Evolutionary conservation across 169 alveolate genomes (phyloP), one percentile per base, ranked within the genome.

Genomic region (Cryptosporidium bovis): DNA sequence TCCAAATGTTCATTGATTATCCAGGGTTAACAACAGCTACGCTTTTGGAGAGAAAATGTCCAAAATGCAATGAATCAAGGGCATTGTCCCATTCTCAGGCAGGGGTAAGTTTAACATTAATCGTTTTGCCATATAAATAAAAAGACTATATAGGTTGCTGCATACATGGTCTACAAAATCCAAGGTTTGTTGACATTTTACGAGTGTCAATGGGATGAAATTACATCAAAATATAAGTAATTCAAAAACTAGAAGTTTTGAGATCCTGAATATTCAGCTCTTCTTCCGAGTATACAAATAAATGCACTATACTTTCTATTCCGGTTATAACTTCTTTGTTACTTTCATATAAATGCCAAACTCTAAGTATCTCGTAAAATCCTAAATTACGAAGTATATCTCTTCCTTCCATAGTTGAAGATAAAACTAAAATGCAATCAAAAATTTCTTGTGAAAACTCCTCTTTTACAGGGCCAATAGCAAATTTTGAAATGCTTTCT

Each of bases 261-360:
- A 18, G 33, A 55, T 71, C 84, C 58, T 71, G 84, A 24, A 29
- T 33, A 51, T 29, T 12, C 16, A 71, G 56, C 3, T 71, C 84
- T 13, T 71, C 69, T 56, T 71, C 84, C 2, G 66, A 55, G 46
- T 71, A 71, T 34, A 71, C 84, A 20, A 71, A 51, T 33, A 71
- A 56, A 33, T 71, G 84, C 31, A 71, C 64, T 0, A 71, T 71
- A 34, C 58, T 44, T 55, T 71, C 84, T 31, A 71, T 71, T 31
- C 84, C 84, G 3, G 33, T 15, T 4, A 55, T 71, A 33, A 71
- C 58, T 12, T 51, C 51, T 27, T 33, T 13, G 13, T 71, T 56
- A 20, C 33, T 18, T 55, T 71, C 84, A 71, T 71, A 71, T 33
- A 71, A 71, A 71, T 71, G 84, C 84, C 84, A 71, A 48, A 71